Evolutionary conservation across 1,284 basidiomycete species (phyloP).

Genomic region (Pisolithus thermaeus): DNA sequence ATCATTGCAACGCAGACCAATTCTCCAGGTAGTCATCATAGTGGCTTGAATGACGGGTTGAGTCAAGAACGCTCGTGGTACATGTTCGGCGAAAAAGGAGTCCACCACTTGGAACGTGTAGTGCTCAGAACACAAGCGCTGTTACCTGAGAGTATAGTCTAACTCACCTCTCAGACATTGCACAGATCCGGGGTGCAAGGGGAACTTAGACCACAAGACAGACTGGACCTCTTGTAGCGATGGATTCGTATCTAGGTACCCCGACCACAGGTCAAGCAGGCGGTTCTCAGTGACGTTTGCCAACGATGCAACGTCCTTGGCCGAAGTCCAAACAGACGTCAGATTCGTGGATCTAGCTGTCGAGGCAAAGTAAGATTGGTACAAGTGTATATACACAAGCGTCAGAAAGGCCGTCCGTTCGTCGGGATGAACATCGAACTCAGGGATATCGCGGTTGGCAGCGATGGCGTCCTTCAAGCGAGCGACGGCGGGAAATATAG

Average conservation of each 20-base stretch:
- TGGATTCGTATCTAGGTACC: slow-evolving; percentile 19
- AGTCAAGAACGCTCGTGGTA: slow-evolving; percentile 30
- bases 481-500: slow-evolving; percentile 6
- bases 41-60: slow-evolving; percentile 40
- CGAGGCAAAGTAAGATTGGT: neutral
- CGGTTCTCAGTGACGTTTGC: slow-evolving; percentile 15
- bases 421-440: neutral
- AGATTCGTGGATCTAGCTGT: slow-evolving; percentile 12
- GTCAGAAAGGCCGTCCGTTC: slow-evolving; percentile 25
- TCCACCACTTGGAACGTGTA: slow-evolving; percentile 37
- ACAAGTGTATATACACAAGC: slow-evolving; percentile 21
- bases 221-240: slow-evolving; percentile 14
- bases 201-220: slow-evolving; percentile 27
- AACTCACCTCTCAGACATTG: slow-evolving; percentile 30
- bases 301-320: slow-evolving; percentile 7
- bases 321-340: slow-evolving; percentile 27
- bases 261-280: slow-evolving; percentile 21
- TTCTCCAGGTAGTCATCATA: slow-evolving; percentile 39
- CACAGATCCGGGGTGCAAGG: slow-evolving; percentile 19
- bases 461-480: neutral
- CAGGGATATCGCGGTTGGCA: neutral
- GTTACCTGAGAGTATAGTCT: neutral
- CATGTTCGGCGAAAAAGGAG: slow-evolving; percentile 30
- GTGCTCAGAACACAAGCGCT: neutral
- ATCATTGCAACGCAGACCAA: slow-evolving; percentile 23